Percentiles rank a stretch among this genome's conserved stretches.
Conservation (phyloP, 371 early-diverging fungal species). For the Cokeromyces recurvatus region DNA sequence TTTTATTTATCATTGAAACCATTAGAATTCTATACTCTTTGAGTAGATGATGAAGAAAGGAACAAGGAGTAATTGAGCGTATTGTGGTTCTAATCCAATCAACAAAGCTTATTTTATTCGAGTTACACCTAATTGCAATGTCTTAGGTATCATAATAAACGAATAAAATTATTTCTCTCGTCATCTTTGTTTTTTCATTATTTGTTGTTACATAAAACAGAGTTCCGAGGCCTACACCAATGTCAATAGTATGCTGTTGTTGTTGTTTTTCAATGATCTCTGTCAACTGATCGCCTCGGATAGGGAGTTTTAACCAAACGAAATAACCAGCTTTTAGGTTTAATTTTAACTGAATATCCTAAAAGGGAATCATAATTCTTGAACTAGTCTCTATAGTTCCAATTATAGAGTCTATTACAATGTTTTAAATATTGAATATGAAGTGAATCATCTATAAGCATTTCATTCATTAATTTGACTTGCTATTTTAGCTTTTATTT, state of each 20-base stretch:
- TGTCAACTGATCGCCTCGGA: conserved; percentile 13
- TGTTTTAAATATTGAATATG: conserved; percentile 20
- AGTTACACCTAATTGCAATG: too few relatives aligned
- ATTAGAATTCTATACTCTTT: too few relatives aligned
- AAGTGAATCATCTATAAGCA: conserved; percentile 16
- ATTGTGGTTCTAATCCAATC: too few relatives aligned
- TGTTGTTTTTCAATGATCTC: conserved; percentile 7
- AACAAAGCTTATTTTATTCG: too few relatives aligned
- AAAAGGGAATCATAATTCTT: conserved; percentile 21
- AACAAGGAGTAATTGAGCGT: too few relatives aligned
- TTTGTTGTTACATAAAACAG: too few relatives aligned
- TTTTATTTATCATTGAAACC: too few relatives aligned
- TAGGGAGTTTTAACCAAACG: conserved; percentile 38
- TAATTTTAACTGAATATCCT: conserved; percentile 19
- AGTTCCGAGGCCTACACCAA: conserved; percentile 23
- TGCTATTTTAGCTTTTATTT: not conserved
- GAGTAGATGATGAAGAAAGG: too few relatives aligned
- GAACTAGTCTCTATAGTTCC: conserved; percentile 26
- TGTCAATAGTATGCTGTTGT: conserved; percentile 14
- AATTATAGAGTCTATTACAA: conserved; percentile 14
- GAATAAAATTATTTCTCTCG: too few relatives aligned
- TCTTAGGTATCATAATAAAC: too few relatives aligned
- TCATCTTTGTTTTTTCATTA: too few relatives aligned
- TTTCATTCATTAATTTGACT: conserved; percentile 10
- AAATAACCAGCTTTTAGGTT: conserved; percentile 42